Conservation (phyloP, 2,329 filamentous ascomycete genomes). For the Alternaria ethzedia region DNA sequence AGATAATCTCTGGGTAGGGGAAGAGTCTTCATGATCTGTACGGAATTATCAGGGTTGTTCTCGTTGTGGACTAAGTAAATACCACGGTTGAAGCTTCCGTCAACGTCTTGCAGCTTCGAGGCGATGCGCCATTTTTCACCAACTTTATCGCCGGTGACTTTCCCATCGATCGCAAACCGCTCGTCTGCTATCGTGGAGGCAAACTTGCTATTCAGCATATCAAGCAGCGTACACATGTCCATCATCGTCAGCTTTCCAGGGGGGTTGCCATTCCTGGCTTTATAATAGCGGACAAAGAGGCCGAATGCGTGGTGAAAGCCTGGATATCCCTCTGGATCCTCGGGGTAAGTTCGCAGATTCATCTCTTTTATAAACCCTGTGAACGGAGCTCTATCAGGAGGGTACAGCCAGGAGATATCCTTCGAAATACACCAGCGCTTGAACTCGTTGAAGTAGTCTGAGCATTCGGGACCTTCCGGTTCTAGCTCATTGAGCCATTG, state of each 20-base stretch:
- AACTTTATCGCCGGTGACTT: neutral
- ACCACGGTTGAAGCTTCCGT: neutral
- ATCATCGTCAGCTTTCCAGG: neutral
- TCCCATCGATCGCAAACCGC: neutral
- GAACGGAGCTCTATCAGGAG: neutral
- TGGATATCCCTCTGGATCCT: neutral
- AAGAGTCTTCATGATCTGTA: neutral
- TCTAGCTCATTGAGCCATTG: neutral
- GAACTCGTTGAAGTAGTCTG: neutral
- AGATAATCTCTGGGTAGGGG: neutral
- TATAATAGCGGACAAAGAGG: neutral
- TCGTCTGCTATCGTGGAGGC: neutral
- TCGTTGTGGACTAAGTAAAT: neutral
- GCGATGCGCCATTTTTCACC: neutral
- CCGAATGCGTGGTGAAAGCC: neutral
- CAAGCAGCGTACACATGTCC: neutral
- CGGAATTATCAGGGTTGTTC: neutral
- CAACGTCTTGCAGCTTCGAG: neutral
- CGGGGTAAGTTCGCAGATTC: neutral
- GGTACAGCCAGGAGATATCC: neutral
- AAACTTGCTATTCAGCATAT: neutral
- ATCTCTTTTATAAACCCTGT: neutral
- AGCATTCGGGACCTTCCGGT: neutral
- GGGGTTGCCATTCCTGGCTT: neutral
- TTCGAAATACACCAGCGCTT: neutral